A percentile compares a stretch with the other conserved stretches of the same genome.
Evolutionary conservation across 2,329 filamentous ascomycete genomes (phyloP).

Genomic region (Coniochaeta ligniaria): DNA sequence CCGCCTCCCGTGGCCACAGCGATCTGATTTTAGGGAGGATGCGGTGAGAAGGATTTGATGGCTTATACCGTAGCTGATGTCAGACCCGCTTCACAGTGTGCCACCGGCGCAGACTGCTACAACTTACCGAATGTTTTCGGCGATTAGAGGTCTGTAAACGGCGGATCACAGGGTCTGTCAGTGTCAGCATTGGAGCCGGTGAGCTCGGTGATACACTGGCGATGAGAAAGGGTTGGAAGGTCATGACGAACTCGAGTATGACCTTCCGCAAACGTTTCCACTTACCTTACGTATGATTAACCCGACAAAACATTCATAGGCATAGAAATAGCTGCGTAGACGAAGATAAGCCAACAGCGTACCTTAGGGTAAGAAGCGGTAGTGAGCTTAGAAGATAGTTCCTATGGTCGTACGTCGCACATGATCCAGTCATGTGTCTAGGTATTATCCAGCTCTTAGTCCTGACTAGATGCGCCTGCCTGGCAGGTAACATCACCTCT

Average conservation of each 20-base stretch:
- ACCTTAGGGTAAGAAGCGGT: background rate
- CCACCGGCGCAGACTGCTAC: background rate
- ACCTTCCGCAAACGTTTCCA: background rate
- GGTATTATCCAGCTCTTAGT: background rate
- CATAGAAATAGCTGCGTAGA: background rate
- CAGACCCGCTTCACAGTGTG: background rate
- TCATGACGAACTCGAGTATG: background rate
- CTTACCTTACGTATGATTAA: background rate
- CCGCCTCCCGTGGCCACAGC: background rate
- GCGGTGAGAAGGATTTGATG: background rate
- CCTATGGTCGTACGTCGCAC: background rate
- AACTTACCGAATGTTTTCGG: background rate
- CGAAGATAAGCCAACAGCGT: background rate
- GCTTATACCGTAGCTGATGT: background rate
- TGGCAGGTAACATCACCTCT: background rate
- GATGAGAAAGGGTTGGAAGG: background rate
- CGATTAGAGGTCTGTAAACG: background rate
- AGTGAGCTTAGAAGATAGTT: background rate
- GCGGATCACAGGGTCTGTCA: background rate
- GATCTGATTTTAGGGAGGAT: background rate
- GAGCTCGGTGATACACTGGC: background rate
- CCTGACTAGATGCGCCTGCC: background rate
- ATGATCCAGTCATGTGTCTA: background rate
- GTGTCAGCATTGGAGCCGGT: background rate
- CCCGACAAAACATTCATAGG: background rate